Evolutionary conservation across 1,284 basidiomycete genomes (phyloP), one percentile per base, ranked within the genome.

Genomic region (Cerioporus squamosus): DNA sequence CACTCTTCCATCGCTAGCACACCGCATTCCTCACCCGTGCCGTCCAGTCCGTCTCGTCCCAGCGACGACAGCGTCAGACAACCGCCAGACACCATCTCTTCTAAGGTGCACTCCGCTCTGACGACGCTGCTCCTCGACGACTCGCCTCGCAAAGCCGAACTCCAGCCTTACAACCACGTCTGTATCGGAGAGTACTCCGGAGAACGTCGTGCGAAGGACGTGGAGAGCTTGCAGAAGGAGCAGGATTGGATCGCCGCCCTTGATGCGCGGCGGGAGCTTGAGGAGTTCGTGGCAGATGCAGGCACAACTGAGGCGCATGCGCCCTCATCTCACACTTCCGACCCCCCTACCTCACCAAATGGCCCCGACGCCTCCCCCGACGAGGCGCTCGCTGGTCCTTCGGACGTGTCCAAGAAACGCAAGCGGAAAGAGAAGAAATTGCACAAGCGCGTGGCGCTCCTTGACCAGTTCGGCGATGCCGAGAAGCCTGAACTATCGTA

Each of bases 81-180:
- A 10, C 46, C 51, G 2, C 18, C 14, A 7, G 24, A 8, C 31
- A 17, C 48, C n/a, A 22, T 39, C 9, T 50, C 55, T 17, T 53
- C 59, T 6, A 61, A 65, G 59, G 62, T 39, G 1, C 88, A 91
- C 66, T 88, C 86, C 0, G 83, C 87, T 0, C 68, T 75, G 17
- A 89, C 90, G 2, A 94, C 93, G 0, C 72, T 95, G 18, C 81
- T 95, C 17, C 78, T 95, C 15, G 93, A 95, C 68, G 93, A 95
- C 70, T 93, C 91, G 2, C 82, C 84, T 7, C 77, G 79, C 44
- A 95, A 95, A 70, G 93, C 91, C 0, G 79, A 77, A 18, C 75
- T 91, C 29, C 94, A 95, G 68, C 93, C 93, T 0, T 90, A 82
- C 75, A 94, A 91, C 68, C 91, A 94, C 66, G 73, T 93, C 17